phyloP scores from a whole-genome alignment of 2,329 filamentous ascomycete genomes.

The Pestalotiopsis sp. region DNA sequence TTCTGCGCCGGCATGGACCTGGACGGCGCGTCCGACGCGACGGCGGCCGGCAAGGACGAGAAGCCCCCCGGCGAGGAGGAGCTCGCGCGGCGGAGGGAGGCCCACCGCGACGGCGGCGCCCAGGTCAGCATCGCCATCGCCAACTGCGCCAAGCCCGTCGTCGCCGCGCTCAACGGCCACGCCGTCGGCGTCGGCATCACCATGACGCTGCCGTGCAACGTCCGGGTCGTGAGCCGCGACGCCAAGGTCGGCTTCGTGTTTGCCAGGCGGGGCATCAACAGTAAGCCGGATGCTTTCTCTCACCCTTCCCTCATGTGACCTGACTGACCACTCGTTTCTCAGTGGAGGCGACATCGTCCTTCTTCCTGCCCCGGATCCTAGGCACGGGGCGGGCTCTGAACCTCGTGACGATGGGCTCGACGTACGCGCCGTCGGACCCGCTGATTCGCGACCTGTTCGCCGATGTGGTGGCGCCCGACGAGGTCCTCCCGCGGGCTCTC shows the following conservation, averaged over 20 bases:
- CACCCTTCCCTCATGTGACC: background rate
- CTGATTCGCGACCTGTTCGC: constrained; percentile 64
- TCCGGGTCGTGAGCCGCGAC: constrained; percentile 51
- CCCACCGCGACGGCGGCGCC: constrained; percentile 52
- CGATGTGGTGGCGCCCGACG: constrained; percentile 59
- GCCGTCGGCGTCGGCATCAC: constrained; percentile 63
- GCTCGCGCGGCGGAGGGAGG: constrained; percentile 9
- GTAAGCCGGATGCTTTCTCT: background rate
- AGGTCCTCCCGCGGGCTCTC: constrained; percentile 65
- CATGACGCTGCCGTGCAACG: constrained; percentile 57
- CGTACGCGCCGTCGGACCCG: constrained; percentile 51
- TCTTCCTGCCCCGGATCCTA: constrained; percentile 70
- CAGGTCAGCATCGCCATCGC: constrained; percentile 55
- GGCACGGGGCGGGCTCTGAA: constrained; percentile 64
- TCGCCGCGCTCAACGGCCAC: constrained; percentile 59
- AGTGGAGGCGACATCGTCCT: constrained; percentile 70
- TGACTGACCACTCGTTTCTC: background rate
- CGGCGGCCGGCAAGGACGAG: constrained; percentile 14
- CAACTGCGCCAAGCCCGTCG: constrained; percentile 57
- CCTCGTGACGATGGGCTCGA: constrained; percentile 65
- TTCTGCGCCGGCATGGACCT: constrained; percentile 63
- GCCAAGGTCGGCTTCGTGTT: constrained; percentile 78
- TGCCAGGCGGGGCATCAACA: constrained; percentile 65
- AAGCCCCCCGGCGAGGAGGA: constrained; percentile 6
- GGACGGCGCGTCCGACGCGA: constrained; percentile 27